Conservation (phyloP, 352 stramenopile species). For the Phytophthora parvispora region DNA sequence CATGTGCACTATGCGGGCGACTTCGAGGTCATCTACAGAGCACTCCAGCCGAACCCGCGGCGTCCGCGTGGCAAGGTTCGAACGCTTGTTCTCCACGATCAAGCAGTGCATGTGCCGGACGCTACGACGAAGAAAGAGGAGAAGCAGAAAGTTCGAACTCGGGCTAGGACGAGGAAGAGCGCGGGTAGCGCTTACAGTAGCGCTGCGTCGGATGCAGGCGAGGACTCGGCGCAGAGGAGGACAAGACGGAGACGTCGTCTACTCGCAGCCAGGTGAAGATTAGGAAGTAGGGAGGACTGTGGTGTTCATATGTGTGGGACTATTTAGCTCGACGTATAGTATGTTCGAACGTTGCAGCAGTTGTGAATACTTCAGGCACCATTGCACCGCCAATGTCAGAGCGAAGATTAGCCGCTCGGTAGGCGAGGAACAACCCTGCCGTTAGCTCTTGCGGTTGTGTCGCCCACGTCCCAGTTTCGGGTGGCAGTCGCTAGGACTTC, state of each 20-base stretch:
- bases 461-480: too few relatives aligned
- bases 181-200: neutral
- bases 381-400: too few relatives aligned
- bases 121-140: neutral
- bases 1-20: neutral
- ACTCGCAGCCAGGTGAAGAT: neutral
- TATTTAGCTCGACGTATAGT: too few relatives aligned
- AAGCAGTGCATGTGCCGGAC: neutral
- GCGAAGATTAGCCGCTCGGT: too few relatives aligned
- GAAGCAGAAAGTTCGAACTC: neutral
- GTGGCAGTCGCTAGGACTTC: too few relatives aligned
- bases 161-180: neutral
- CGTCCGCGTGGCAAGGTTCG: neutral
- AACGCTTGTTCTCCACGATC: neutral
- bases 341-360: too few relatives aligned
- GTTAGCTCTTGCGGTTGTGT: too few relatives aligned
- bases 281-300: too few relatives aligned
- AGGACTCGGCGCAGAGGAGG: neutral
- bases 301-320: too few relatives aligned
- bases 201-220: neutral
- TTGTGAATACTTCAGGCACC: too few relatives aligned
- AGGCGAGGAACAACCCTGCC: too few relatives aligned
- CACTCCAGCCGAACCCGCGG: neutral
- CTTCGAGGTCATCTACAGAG: neutral
- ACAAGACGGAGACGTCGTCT: neutral